Base-by-base conservation (phyloP, 2,329 filamentous ascomycete genomes). In the Ascochyta lentis region DNA sequence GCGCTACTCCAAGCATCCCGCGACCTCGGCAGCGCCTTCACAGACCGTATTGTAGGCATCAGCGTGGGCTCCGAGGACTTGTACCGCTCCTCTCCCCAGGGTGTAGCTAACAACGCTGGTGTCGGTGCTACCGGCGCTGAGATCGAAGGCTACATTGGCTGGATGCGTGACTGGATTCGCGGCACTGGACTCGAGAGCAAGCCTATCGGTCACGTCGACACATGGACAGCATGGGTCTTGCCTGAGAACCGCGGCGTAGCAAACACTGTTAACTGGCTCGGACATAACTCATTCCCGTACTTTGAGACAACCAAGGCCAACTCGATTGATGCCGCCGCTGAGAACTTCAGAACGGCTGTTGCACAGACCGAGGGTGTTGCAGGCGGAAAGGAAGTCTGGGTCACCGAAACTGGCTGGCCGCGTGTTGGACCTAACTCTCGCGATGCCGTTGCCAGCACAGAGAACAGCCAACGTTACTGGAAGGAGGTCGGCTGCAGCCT, bases 341-440 rank as follows among this genome's bases (percentile, higher is more conserved):
- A 74, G 22, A 84, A 92, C 49, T 94, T 95, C 80, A 79, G 86
- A 67, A 79, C 82, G 4, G 87, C 90, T 15, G 78, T 89, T 29
- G 77, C 80, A 38, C 81, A 82, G 55, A 90, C 89, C 34, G 76
- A 83, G 60, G 75, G 72, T 12, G 87, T 81, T 29, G 83, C 85
- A 23, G 79, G 80, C 22, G 84, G 84, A 68, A 93, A 92, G 82
- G 80, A 84, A 15, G 84, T 96, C 65, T 95, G 90, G 90, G 84
- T 95, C 58, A 94, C 91, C 16, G 92, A 96, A 83, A 94, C 91
- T 12, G 92, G 92, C 59, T 94, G 90, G 86, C 91, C 92, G 26
- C 60, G 56, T 42, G 50, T 58, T 13, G 69, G 69, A 6, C 64
- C 67, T 3, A 57, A 57, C 23, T 68, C 62, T 27, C 63, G 67